Base-by-base conservation (phyloP, 257 asterid genomes). In the Solanum pennellii region DNA sequence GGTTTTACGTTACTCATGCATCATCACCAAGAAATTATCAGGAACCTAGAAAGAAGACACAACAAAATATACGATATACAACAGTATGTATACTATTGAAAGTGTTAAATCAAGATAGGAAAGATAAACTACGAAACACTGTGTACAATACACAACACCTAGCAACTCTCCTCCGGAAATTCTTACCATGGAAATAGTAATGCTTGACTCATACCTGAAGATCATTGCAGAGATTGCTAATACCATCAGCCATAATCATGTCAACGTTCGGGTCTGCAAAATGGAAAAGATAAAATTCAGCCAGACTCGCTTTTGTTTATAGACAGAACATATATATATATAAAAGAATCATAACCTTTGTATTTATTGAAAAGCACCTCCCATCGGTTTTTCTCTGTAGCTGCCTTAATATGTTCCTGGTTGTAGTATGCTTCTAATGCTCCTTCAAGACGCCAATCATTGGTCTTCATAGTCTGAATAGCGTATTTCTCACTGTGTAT, bases 361-460 rank as follows among this genome's bases (percentile, higher is more conserved):
- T 97, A 97, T 95, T 94, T 95, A 82, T 91, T 93, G 95, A 92
- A 97, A 75, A 97, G 98, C 92, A 94, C 97, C 92, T 96, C 99
- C 89, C 94, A 87, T 84, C 89, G 98, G 91, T 96, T 96, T 15
- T 98, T 92, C 91, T 96, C 98, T 83, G 97, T 91, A 88, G 87
- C 92, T 76, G 96, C 89, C 91, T 93, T 96, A 86, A 90, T 25
- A 6, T 94, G 94, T 35, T 96, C 93, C 87, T 97, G 98, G 91
- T 95, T 97, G 93, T 96, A 96, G 91, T 92, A 97, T 84, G 93
- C 88, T 85, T 97, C 98, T 84, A 96, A 96, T 82, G 99, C 99
- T 90, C 98, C 99, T 91, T 97, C 99, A 89, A 96, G 94, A 88
- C 94, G 96, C 99, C 99, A 97, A 87, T 95, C 99, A 87, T 98